Conservation (phyloP, 169 alveolate genomes). For the Babesia caballi region DNA sequence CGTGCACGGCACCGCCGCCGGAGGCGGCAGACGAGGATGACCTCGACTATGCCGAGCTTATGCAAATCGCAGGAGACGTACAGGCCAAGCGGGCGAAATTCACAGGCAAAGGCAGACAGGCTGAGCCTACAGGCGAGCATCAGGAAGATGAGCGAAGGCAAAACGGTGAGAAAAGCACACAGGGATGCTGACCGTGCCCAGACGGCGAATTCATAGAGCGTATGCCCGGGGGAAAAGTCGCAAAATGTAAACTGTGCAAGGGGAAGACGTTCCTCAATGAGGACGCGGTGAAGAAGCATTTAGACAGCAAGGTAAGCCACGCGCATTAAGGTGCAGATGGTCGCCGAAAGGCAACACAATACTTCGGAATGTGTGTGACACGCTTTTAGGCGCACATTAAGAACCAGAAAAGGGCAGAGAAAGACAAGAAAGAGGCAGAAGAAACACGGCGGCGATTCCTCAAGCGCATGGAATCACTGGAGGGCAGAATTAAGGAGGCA, state of each 20-base stretch:
- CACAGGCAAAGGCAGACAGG: neutral
- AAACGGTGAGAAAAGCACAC: neutral
- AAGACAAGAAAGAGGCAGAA: slow-evolving; percentile 1
- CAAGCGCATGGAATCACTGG: slow-evolving; percentile 42
- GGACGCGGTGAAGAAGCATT: slow-evolving; percentile 53
- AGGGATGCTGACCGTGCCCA: neutral
- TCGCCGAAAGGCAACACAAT: neutral
- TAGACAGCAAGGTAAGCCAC: slow-evolving; percentile 55
- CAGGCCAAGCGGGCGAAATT: neutral
- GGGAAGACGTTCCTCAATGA: slow-evolving; percentile 57
- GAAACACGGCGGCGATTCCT: slow-evolving; percentile 1
- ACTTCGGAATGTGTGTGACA: neutral
- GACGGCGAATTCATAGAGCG: slow-evolving; percentile 11
- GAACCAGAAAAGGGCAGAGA: neutral
- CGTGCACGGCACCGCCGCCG: slow-evolving; percentile 52
- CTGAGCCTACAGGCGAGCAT: neutral
- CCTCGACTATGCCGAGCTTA: neutral
- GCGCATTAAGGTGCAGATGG: neutral
- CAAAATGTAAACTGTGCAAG: slow-evolving; percentile 47
- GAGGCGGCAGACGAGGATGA: neutral
- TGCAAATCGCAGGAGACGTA: neutral
- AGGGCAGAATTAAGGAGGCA: neutral
- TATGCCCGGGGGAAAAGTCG: slow-evolving; percentile 41
- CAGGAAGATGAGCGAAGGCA: neutral
- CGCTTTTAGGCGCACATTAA: slow-evolving; percentile 5